These are phyloP conservation scores for Camelina neglecta DNA, from an alignment of 345 rosid genomes.

Conservation along the genomic window DNA sequence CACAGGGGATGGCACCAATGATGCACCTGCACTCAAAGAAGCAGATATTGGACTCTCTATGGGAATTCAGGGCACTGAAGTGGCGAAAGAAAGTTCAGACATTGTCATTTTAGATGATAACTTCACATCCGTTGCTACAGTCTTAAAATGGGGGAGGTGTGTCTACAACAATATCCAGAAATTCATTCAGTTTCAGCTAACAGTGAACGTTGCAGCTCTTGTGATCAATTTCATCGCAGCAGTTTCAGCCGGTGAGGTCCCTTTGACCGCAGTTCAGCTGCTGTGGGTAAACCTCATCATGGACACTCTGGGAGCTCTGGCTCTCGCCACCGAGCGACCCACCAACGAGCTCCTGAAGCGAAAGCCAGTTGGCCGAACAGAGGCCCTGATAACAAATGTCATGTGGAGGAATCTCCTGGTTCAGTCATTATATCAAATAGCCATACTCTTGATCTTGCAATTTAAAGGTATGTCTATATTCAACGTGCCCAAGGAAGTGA, in stretches of 20 bases:
- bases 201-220: slow-evolving; percentile 66
- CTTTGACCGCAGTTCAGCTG: slow-evolving; percentile 63
- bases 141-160: slow-evolving; percentile 69
- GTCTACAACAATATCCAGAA: slow-evolving; percentile 67
- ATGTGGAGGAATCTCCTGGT: slow-evolving; percentile 77
- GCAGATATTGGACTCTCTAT: slow-evolving; percentile 73
- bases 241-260: slow-evolving; percentile 63
- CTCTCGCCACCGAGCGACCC: slow-evolving; percentile 69
- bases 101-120: slow-evolving; percentile 68
- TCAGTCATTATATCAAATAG: slow-evolving; percentile 66
- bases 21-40: slow-evolving; percentile 69
- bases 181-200: slow-evolving; percentile 73
- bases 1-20: slow-evolving; percentile 71
- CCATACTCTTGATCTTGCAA: slow-evolving; percentile 57
- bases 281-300: slow-evolving; percentile 76
- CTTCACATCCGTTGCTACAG: slow-evolving; percentile 61
- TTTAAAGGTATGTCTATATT: slow-evolving; percentile 63
- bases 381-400: slow-evolving; percentile 60
- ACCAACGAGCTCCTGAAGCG: slow-evolving; percentile 60
- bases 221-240: slow-evolving; percentile 67
- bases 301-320: slow-evolving; percentile 72
- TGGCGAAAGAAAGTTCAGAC: slow-evolving; percentile 72
- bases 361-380: slow-evolving; percentile 52
- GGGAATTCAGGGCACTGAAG: slow-evolving; percentile 73
- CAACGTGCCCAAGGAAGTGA: slow-evolving; percentile 48